Conservation (phyloP, 371 early-diverging fungal genomes). For the Gilbertella persicaria region DNA sequence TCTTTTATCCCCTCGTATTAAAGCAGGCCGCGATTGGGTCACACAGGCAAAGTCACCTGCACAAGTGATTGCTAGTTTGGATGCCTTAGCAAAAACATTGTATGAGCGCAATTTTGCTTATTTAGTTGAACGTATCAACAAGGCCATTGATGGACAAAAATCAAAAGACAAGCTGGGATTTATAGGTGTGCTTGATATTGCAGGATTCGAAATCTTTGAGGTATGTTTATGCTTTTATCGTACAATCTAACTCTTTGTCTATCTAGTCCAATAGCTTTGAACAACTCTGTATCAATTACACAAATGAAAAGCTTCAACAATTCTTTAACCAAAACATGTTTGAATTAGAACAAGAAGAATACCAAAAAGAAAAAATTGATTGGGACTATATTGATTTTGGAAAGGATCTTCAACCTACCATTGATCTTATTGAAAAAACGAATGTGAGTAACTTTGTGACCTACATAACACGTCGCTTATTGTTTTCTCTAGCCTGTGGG, state of each 20-base stretch:
- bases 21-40: slow-evolving; percentile 98
- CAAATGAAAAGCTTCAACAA: slow-evolving; percentile 99
- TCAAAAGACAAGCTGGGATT: slow-evolving; percentile 57
- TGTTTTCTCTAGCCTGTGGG: slow-evolving; percentile 85
- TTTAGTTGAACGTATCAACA: slow-evolving; percentile 90
- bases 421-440: too few relatives aligned
- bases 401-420: too few relatives aligned
- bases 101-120: slow-evolving; percentile 98
- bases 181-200: slow-evolving; percentile 99
- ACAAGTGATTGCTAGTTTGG: slow-evolving; percentile 91
- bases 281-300: slow-evolving; percentile 99
- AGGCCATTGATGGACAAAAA: slow-evolving; percentile 75
- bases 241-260: too few relatives aligned
- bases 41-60: slow-evolving; percentile 83
- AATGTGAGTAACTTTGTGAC: too few relatives aligned
- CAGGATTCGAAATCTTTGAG: slow-evolving; percentile 99
- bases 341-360: slow-evolving; percentile 98
- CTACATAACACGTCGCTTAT: not conserved
- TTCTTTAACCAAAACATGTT: slow-evolving; percentile 99
- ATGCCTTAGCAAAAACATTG: slow-evolving; percentile 92
- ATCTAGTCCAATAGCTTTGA: slow-evolving; percentile 99
- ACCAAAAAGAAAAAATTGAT: slow-evolving; percentile 90
- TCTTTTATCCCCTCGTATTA: slow-evolving; percentile 89
- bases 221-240: too few relatives aligned
- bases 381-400: slow-evolving; percentile 59